Conservation (phyloP, 116 monocot species). For the Dioscorea cayenensis region DNA sequence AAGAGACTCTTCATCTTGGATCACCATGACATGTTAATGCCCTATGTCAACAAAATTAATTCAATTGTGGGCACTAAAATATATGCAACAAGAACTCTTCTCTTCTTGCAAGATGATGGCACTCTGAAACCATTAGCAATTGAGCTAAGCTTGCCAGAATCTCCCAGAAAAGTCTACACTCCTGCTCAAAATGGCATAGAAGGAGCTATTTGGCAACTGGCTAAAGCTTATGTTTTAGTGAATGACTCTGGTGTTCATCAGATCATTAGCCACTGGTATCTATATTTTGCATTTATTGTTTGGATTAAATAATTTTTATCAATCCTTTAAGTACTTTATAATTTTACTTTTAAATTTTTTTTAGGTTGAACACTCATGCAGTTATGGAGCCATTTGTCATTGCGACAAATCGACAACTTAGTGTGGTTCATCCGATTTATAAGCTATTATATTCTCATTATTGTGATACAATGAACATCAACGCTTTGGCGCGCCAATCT, state of each 20-base stretch:
- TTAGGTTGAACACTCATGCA: conserved; percentile 83
- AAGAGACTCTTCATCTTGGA: conserved; percentile 71
- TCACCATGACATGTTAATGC: conserved; percentile 62
- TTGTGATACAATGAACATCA: conserved; percentile 91
- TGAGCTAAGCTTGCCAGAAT: conserved; percentile 64
- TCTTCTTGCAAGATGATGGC: conserved; percentile 52
- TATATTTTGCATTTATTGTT: background rate
- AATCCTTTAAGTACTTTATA: too few species aligned
- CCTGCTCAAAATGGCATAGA: conserved; percentile 38
- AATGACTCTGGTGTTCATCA: conserved; percentile 66
- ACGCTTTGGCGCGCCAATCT: conserved; percentile 62
- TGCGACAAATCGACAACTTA: conserved; percentile 61
- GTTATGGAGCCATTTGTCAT: conserved; percentile 81
- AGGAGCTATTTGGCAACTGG: conserved; percentile 50
- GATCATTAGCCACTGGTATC: conserved; percentile 76
- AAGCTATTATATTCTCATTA: conserved; percentile 78
- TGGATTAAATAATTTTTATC: too few species aligned
- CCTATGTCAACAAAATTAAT: conserved; percentile 51
- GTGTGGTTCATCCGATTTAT: conserved; percentile 68
- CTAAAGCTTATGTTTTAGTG: conserved; percentile 60
- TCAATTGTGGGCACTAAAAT: conserved; percentile 26
- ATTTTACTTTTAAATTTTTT: too few species aligned
- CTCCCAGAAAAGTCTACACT: conserved; percentile 46
- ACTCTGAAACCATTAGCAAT: conserved; percentile 72
- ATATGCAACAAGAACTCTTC: conserved; percentile 63